Evolutionary conservation across 768 basidiomycete species (phyloP), one percentile per base, ranked within the genome.

Genomic region (Leccinum sublutescens): DNA sequence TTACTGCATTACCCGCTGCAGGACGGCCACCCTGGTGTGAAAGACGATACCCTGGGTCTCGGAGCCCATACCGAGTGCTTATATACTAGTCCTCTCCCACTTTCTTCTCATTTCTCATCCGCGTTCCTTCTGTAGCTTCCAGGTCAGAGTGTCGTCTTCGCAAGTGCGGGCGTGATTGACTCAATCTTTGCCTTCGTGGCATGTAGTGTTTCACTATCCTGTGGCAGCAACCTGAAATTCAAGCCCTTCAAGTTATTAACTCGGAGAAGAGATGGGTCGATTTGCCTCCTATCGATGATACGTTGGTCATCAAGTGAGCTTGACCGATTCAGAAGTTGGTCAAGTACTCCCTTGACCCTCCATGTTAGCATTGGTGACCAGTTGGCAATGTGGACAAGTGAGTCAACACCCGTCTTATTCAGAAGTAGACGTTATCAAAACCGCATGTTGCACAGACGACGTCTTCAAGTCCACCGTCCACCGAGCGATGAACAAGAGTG

Each of bases 391-490:
- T 93, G 93, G 90, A 93, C 95, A 12, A 96, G 91, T 94, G 61
- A 36, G 83, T 64, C 4, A 52, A 5, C 2, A 12, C 15, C 8
- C 21, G 0, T 19, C 25, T 23, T 34, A 21, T 17, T 25, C 1
- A 12, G 31, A 34, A 29, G 11, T 3, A 0, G 9, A 19, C 23
- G 4, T 27, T 1, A 33, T 31, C 2, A 1, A 25, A 19, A 31
- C 2, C 5, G 12, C 31, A 31, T 33, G 25, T 50, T 50, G 7
- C 12, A 50, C 31, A 95, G 91, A 95, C 65, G 92, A 91, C 65
- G 78, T 93, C 43, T 95, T 95, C 82, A 92, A 91, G 79, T 89
- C 1, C 95, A 98, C 72, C 85, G 79, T 89, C 1, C 95, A 98
- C 72, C 85, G 94, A 47, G 95, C 87, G 2, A 80, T 92, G 63